Percentiles rank a stretch among this genome's conserved stretches.
Conservation (phyloP, 345 rosid species). For the Sisymbrium altissimum region DNA sequence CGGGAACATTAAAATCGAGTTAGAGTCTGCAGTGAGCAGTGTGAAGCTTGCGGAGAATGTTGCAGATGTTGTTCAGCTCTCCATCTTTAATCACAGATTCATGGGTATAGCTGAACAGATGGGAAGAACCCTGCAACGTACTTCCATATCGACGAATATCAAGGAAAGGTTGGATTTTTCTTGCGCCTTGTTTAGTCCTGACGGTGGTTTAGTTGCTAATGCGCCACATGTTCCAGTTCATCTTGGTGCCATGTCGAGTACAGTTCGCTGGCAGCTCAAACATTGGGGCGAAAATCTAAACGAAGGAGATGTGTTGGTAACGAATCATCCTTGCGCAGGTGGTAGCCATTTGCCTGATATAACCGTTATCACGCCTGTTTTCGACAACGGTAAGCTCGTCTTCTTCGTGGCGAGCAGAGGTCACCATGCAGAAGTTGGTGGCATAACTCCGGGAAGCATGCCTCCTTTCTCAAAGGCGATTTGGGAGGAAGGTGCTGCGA, state of each 20-base stretch:
- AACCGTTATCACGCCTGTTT: conserved; percentile 93
- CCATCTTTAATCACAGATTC: conserved; percentile 91
- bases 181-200: conserved; percentile 93
- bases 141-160: conserved; percentile 95
- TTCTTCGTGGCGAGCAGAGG: conserved; percentile 99
- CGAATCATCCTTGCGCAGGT: conserved; percentile 92
- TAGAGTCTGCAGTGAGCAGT: conserved; percentile 42
- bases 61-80: conserved; percentile 96
- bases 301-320: conserved; percentile 91
- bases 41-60: conserved; percentile 56
- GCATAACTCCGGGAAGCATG: conserved; percentile 99
- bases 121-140: conserved; percentile 96
- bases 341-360: conserved; percentile 99
- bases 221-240: conserved; percentile 99
- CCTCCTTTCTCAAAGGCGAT: conserved; percentile 95
- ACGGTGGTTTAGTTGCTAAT: conserved; percentile 94
- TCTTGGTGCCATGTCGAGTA: conserved; percentile 96
- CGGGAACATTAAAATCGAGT: conserved; percentile 82
- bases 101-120: conserved; percentile 99
- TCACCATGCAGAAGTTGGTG: conserved; percentile 99
- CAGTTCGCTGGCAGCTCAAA: conserved; percentile 85
- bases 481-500: conserved; percentile 98
- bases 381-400: conserved; percentile 66
- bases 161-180: conserved; percentile 95
- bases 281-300: conserved; percentile 73